These are phyloP conservation scores for Trichoderma atrobrunneum DNA, from an alignment of 2,329 filamentous ascomycete genomes.

Conservation along the genomic window DNA sequence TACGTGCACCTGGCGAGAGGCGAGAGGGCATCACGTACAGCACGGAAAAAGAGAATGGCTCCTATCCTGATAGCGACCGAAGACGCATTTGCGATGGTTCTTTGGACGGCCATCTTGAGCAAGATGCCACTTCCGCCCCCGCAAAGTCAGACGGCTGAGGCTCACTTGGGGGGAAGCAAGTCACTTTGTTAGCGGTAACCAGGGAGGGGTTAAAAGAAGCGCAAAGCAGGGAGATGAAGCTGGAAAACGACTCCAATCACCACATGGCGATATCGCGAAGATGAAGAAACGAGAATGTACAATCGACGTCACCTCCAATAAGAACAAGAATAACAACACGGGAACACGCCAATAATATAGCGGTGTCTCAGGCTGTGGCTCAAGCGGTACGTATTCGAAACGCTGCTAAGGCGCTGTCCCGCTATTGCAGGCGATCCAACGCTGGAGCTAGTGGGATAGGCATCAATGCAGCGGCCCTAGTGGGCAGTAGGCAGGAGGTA, in stretches of 20 bases:
- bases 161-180: slow-evolving; percentile 1
- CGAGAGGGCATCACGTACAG: slow-evolving; percentile 29
- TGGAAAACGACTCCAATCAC: not conserved
- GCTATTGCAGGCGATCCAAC: slow-evolving; percentile 10
- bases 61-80: slow-evolving; percentile 39
- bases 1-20: too few relatives aligned
- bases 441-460: not conserved
- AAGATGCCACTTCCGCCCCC: not conserved
- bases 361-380: slow-evolving; percentile 20
- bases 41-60: slow-evolving; percentile 37
- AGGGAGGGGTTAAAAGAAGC: not conserved
- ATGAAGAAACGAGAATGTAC: not conserved
- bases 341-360: slow-evolving; percentile 17
- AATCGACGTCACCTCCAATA: slow-evolving; percentile 18
- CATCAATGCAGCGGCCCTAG: slow-evolving; percentile 11
- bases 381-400: slow-evolving; percentile 8
- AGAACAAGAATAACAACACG: slow-evolving; percentile 3
- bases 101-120: slow-evolving; percentile 32
- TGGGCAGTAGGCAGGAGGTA: not conserved
- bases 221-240: not conserved
- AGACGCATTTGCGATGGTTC: slow-evolving; percentile 33
- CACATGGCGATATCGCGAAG: slow-evolving; percentile 14
- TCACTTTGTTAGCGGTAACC: not conserved
- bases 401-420: not conserved
- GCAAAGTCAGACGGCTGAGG: not conserved